Evolutionary conservation across 1,284 basidiomycete species (phyloP), one percentile per base, ranked within the genome.

Genomic region (Rhodofomes roseus): DNA sequence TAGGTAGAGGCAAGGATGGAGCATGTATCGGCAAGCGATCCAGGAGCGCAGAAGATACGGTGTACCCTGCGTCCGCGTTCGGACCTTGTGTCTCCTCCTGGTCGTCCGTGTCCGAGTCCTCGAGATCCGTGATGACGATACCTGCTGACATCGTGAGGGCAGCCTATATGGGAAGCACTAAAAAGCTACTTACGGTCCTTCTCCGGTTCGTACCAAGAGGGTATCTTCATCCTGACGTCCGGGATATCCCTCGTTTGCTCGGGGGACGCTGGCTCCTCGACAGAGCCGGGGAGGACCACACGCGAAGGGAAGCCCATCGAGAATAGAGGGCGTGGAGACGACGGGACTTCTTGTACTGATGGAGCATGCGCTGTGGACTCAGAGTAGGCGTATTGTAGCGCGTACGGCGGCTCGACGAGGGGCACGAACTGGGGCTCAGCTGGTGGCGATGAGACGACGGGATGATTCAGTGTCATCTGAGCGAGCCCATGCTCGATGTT

Each of bases 191-290:
- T 71, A 88, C 86, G 80, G 69, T 89, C 84, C 65, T 81, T 85
- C 67, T 88, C 87, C 8, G 82, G 79, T 66, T 90, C 86, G 65
- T 87, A 89, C 84, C 85, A 88, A 20, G 83, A 82, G 12, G 78
- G 77, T 2, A 71, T 67, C 60, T 78, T 82, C 87, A 90, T 90
- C 55, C 77, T 80, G 8, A 85, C 73, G 62, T 89, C 86, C 27
- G 56, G 62, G 27, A 62, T 57, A 20, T 66, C 66, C 54, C 66
- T 66, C 20, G 27, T 43, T 20, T 54, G 44, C 23, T 63, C 65
- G 9, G 72, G 70, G 0, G 71, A 69, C 18, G 62, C 58, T 5
- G 83, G 79, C 61, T 83, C 81, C 64, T 83, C 82, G 52, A 84
- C 70, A 5, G 73, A 75, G 57, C 69, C 75, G 31, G 77, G 79